A percentile compares a stretch with the other conserved stretches of the same genome.
phyloP scores from a whole-genome alignment of 2,329 filamentous ascomycete genomes.

The Neurospora sp. region DNA sequence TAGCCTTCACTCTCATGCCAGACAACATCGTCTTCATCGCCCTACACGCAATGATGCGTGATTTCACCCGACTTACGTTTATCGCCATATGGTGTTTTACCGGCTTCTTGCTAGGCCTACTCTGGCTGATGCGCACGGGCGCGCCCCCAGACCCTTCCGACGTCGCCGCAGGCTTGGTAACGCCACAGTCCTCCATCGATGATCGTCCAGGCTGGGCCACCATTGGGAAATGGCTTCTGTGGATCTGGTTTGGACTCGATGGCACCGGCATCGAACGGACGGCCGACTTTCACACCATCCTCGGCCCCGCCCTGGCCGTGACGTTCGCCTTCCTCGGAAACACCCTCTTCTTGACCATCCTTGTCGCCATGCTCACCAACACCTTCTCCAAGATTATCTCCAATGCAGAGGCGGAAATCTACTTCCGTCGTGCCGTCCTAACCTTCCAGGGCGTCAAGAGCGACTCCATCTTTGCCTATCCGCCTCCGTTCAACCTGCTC shows the following conservation, averaged over 20 bases:
- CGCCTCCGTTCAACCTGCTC: conserved; percentile 60
- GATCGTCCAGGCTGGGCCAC: conserved; percentile 33
- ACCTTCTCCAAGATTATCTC: conserved; percentile 62
- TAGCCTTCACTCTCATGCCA: conserved; percentile 64
- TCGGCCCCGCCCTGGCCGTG: conserved; percentile 61
- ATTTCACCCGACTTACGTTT: conserved; percentile 58
- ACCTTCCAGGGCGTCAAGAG: conserved; percentile 68
- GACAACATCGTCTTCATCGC: conserved; percentile 70
- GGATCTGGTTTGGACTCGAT: conserved; percentile 72
- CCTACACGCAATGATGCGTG: conserved; percentile 63
- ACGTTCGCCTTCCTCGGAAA: conserved; percentile 67
- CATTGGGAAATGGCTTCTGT: conserved; percentile 68
- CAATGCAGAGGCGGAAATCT: conserved; percentile 60
- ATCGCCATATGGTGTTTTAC: conserved; percentile 61
- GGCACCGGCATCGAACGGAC: conserved; percentile 44
- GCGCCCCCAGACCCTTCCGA: not conserved
- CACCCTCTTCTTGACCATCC: conserved; percentile 63
- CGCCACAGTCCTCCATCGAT: conserved; percentile 12
- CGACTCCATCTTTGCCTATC: conserved; percentile 60
- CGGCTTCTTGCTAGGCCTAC: conserved; percentile 59
- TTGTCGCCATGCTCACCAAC: conserved; percentile 64
- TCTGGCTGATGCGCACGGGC: conserved; percentile 43
- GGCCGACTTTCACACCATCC: conserved; percentile 52
- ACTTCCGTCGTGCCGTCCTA: conserved; percentile 61
- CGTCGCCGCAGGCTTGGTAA: not conserved